phyloP scores from a whole-genome alignment of 2,329 filamentous ascomycete species.

The Fusarium begoniae region DNA sequence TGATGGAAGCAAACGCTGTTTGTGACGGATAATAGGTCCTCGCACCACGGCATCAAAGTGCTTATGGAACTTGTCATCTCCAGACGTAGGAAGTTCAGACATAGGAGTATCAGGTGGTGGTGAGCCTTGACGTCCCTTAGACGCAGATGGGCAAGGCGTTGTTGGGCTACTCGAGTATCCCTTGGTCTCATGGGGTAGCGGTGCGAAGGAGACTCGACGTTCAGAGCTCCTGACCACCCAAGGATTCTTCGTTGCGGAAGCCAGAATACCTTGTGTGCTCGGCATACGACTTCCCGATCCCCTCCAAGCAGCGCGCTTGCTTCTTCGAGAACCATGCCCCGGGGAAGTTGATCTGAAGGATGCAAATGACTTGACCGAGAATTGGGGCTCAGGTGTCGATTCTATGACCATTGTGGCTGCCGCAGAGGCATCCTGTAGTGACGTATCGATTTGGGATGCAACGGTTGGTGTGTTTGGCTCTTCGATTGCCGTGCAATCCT shows the following conservation, averaged over 20 bases:
- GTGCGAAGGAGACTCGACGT: constrained; percentile 52
- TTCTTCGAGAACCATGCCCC: constrained; percentile 41
- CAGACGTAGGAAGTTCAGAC: constrained; percentile 47
- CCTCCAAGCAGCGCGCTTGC: constrained; percentile 25
- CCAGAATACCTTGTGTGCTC: constrained; percentile 48
- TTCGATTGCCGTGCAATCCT: neutral
- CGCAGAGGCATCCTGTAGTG: constrained; percentile 1
- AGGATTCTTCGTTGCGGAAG: constrained; percentile 49
- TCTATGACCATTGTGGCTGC: constrained; percentile 16
- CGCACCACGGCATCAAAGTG: constrained; percentile 59
- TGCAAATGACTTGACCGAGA: constrained; percentile 62
- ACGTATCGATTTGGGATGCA: neutral
- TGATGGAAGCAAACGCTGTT: constrained; percentile 52
- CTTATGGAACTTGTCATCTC: constrained; percentile 53
- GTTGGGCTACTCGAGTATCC: neutral
- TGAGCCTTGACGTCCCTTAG: constrained; percentile 46
- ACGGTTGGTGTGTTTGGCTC: neutral
- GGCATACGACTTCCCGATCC: constrained; percentile 41
- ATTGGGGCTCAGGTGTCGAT: constrained; percentile 57
- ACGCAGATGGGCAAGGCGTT: constrained; percentile 14
- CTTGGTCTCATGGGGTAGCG: constrained; percentile 42
- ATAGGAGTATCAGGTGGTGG: constrained; percentile 54
- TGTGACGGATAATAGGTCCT: constrained; percentile 40
- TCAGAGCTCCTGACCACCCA: constrained; percentile 41
- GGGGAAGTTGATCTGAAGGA: constrained; percentile 63